Evolutionary conservation across 2,329 filamentous ascomycete species (phyloP), one percentile per base, ranked within the genome.

Genomic region (Sordariomycetes sp.): DNA sequence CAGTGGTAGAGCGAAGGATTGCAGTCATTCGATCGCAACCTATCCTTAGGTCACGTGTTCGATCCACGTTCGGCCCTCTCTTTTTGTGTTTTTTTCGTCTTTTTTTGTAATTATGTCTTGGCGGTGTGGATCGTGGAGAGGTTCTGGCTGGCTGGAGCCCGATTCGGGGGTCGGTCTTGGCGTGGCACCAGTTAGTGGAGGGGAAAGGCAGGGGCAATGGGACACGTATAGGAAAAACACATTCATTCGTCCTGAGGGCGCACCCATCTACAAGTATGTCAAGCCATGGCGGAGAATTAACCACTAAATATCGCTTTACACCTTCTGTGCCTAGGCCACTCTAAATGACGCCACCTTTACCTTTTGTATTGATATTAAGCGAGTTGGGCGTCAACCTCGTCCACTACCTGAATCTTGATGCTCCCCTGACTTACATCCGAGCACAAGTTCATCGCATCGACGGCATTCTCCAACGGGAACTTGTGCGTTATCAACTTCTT

Each of bases 401-500:
- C 67, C 12, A 70, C 62, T 57, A 70, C 68, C 42, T 70, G 68
- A 34, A 70, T 68, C 59, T 70, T 69, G 61, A 70, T 70, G 12
- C 65, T 65, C 3, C 68, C 67, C 50, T 68, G 68, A 32, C 59
- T 63, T 3, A 67, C 64, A 56, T 70, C 68, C 17, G 68, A 69
- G 5, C 66, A 68, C 28, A 70, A 54, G 1, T 64, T 63, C 54
- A 70, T 59, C 6, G 81, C 84, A 32, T 85, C 79, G 1, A 79
- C 62, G 0, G 83, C 82, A 60, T 79, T 72, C 60, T 86, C 83
- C 25, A 88, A 69, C 0, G 80, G 77, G 60, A 82, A 86, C 1
- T 72, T 74, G 65, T 88, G 84, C 12, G 83, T 82, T 3, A 87
- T 77, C 20, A 86, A 68, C n/a, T 51, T 48, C 64, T 82, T 82